phyloP scores from a whole-genome alignment of 2,329 filamentous ascomycete species.

The Diaporthe sp. region DNA sequence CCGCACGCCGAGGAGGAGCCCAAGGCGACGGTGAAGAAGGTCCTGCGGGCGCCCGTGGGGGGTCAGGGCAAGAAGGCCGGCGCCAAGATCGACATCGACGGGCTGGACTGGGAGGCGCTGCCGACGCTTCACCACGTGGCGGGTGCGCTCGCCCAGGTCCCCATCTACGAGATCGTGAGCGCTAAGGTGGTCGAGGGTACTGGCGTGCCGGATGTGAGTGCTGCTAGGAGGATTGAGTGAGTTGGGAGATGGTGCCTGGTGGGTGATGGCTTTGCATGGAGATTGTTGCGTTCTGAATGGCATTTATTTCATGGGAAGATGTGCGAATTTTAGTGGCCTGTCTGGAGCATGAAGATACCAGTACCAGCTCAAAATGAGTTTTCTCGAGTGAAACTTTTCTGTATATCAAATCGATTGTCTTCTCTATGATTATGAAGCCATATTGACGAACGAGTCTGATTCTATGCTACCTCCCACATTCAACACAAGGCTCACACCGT shows the following conservation, averaged over 20 bases:
- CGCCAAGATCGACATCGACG: slow-evolving; percentile 61
- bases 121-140: slow-evolving; percentile 73
- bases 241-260: neutral
- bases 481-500: too few species aligned
- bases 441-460: too few species aligned
- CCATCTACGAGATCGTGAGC: slow-evolving; percentile 66
- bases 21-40: slow-evolving; percentile 48
- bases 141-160: slow-evolving; percentile 64
- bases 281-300: neutral
- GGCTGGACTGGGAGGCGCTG: slow-evolving; percentile 64
- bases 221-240: slow-evolving; percentile 38
- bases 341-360: slow-evolving; percentile 23
- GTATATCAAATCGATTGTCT: too few species aligned
- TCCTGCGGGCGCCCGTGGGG: slow-evolving; percentile 47
- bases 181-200: slow-evolving; percentile 67
- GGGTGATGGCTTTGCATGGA: neutral
- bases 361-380: neutral
- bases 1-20: slow-evolving; percentile 50
- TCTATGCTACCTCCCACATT: neutral
- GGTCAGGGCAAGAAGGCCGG: slow-evolving; percentile 31
- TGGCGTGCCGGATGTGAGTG: slow-evolving; percentile 38
- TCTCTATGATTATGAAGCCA: neutral
- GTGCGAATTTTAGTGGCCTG: neutral
- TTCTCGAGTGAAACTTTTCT: neutral
- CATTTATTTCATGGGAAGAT: neutral